These are phyloP conservation scores for Tylopilus sp. DNA, from an alignment of 768 basidiomycete species.

Conservation along the genomic window DNA sequence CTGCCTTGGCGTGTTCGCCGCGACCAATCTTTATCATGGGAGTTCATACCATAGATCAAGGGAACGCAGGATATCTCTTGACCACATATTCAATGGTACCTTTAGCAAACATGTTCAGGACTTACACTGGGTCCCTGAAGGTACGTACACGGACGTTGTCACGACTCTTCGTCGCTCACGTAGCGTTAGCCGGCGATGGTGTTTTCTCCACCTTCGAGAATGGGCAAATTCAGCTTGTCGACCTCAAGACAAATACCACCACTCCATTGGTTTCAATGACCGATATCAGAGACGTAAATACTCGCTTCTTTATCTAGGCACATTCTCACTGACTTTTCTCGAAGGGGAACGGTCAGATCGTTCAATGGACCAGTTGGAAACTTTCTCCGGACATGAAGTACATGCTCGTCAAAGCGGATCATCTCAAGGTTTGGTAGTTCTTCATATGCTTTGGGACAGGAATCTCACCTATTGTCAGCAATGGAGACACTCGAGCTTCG, in stretches of 20 bases:
- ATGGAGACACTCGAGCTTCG: slow-evolving; percentile 91
- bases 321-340: slow-evolving; percentile 1
- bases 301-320: not conserved
- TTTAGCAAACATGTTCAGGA: slow-evolving; percentile 48
- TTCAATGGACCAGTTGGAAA: slow-evolving; percentile 64
- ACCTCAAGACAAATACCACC: slow-evolving; percentile 73
- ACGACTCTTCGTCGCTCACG: slow-evolving; percentile 3
- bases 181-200: slow-evolving; percentile 80
- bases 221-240: slow-evolving; percentile 72
- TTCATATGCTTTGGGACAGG: not conserved
- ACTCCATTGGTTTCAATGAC: slow-evolving; percentile 51
- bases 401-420: slow-evolving; percentile 75
- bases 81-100: slow-evolving; percentile 91
- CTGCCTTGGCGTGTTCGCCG: slow-evolving; percentile 76
- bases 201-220: slow-evolving; percentile 69
- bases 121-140: slow-evolving; percentile 90
- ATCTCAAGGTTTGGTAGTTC: slow-evolving; percentile 54
- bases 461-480: slow-evolving; percentile 47
- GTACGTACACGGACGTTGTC: slow-evolving; percentile 39
- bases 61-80: slow-evolving; percentile 70
- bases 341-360: slow-evolving; percentile 52
- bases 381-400: slow-evolving; percentile 91
- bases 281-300: slow-evolving; percentile 64
- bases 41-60: slow-evolving; percentile 51
- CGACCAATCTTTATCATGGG: slow-evolving; percentile 60